Base-by-base conservation (phyloP, 768 basidiomycete genomes). In the Pleurotus citrinopileatus region DNA sequence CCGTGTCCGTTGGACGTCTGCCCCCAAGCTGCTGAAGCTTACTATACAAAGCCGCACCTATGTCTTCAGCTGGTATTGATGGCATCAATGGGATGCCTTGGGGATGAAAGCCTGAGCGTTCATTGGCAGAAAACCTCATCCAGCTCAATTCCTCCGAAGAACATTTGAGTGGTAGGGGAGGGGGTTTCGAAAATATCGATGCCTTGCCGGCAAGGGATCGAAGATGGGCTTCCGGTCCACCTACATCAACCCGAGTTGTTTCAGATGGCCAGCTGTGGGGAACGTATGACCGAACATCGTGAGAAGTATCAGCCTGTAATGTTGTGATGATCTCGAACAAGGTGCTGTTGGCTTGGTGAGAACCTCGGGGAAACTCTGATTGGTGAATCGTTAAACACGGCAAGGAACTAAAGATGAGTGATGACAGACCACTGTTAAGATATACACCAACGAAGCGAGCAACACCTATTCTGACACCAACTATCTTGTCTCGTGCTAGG, bases 401-500 rank as follows among this genome's bases (percentile, higher is more conserved):
- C n/a, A n/a, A n/a, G n/a, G n/a, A n/a, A n/a, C n/a, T n/a, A n/a
- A n/a, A n/a, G n/a, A n/a, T n/a, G n/a, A n/a, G n/a, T n/a, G n/a
- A n/a, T n/a, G n/a, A 32, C 9, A 40, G 22, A 52, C 53, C 55
- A 50, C 38, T 73, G 82, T 64, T 68, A 89, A 88, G 78, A 59
- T 71, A 75, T 25, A 84, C 65, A 45, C 82, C 82, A 37, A 85
- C 69, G 42, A 92, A 78, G 45, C 93, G 80, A n/a, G 94, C 87
- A 2, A 93, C 77, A 5, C 84, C 88, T 54, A 97, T 92, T 42
- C 93, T 80, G 28, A 97, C 93, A 56, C 92, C 94, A 47, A 89
- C 76, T 10, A 96, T 84, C 29, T 65, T 62, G 63, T 98, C 95
- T 27, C 73, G 64, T 3, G 81, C 79, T 37, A 95, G 74, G 40